Evolutionary conservation across 169 alveolate genomes (phyloP).

Genomic region (Plasmodium inui): DNA sequence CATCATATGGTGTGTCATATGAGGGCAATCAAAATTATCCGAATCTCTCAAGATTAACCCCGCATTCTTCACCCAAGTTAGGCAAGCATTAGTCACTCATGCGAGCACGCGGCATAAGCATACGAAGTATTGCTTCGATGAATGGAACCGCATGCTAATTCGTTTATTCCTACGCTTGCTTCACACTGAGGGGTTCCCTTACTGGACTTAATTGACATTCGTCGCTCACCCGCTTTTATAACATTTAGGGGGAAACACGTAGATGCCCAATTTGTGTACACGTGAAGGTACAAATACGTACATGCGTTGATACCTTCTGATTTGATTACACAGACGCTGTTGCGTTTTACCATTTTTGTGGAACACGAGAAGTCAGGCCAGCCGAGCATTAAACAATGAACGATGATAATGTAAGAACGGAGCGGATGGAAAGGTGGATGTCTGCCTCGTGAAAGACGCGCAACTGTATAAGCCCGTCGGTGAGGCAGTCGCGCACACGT

Average conservation of each 20-base stretch:
- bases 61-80: background rate
- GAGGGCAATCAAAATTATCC: background rate
- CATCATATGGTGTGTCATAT: background rate
- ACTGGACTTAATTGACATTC: background rate
- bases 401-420: constrained; percentile 64
- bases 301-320: background rate
- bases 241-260: background rate
- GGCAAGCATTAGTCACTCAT: background rate
- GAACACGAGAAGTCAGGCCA: background rate
- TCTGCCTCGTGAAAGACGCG: background rate
- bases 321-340: background rate
- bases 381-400: constrained; percentile 29
- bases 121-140: background rate
- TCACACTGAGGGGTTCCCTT: background rate
- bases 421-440: background rate
- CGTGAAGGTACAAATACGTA: background rate
- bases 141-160: background rate
- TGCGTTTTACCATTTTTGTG: background rate
- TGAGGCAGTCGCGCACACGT: background rate
- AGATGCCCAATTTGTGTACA: background rate
- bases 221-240: background rate
- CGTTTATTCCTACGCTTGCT: background rate
- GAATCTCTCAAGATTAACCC: background rate
- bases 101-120: background rate
- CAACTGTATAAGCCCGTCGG: background rate